A percentile compares a stretch with the other conserved stretches of the same genome.
phyloP scores from a whole-genome alignment of 192 early-diverging fungal species.

The Haplosporangium gracile region DNA sequence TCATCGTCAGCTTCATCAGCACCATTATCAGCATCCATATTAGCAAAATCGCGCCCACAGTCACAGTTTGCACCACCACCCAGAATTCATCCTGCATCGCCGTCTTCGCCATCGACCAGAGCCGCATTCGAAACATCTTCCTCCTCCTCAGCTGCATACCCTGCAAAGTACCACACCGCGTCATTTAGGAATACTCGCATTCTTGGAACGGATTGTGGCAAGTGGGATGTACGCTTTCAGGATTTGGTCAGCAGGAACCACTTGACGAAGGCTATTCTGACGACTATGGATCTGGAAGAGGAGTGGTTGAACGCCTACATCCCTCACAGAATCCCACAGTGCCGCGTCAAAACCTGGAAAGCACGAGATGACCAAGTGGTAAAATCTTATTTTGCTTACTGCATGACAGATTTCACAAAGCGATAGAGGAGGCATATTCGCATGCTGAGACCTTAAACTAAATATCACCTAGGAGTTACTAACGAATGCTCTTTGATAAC shows the following conservation, averaged over 20 bases:
- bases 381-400: not conserved
- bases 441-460: no score
- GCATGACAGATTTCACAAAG: no score
- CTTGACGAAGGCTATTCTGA: constrained; percentile 66
- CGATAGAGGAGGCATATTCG: no score
- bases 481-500: no score
- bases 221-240: constrained; percentile 41
- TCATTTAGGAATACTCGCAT: constrained; percentile 43
- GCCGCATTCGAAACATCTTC: not conserved
- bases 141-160: not conserved
- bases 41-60: not conserved
- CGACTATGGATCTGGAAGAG: constrained; percentile 65
- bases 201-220: not conserved
- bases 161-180: constrained; percentile 12
- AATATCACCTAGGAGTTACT: no score
- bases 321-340: constrained; percentile 55
- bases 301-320: constrained; percentile 65
- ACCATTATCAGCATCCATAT: not conserved
- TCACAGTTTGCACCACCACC: not conserved
- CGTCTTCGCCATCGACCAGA: not conserved
- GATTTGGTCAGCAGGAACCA: constrained; percentile 56
- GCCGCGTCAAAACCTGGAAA: constrained; percentile 58
- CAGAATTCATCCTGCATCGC: not conserved
- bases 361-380: constrained; percentile 8
- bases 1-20: not conserved